phyloP scores from a whole-genome alignment of 768 basidiomycete genomes.

The Coprinopsis sp. region DNA sequence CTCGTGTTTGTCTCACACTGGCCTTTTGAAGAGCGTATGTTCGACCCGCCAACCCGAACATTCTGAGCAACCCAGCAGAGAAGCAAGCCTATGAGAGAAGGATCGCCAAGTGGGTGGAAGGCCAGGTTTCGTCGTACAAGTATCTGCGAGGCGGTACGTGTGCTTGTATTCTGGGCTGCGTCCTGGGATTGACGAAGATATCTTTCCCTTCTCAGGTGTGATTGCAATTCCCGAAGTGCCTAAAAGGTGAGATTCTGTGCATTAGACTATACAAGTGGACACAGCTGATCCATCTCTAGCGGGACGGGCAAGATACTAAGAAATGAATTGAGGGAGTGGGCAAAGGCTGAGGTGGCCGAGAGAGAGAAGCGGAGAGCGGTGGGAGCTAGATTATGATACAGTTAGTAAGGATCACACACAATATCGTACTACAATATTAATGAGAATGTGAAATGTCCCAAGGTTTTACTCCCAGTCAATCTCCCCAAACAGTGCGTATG shows the following conservation, averaged over 20 bases:
- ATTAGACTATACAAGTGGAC: constrained; percentile 1
- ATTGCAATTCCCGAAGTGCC: constrained; percentile 46
- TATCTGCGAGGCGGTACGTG: constrained; percentile 50
- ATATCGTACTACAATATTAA: no score
- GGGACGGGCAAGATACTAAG: constrained; percentile 15
- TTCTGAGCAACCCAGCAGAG: constrained; percentile 15
- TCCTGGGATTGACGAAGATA: neutral
- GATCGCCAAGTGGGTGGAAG: constrained; percentile 49
- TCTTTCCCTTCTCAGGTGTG: constrained; percentile 36
- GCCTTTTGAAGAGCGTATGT: constrained; percentile 40
- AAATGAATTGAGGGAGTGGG: constrained; percentile 15
- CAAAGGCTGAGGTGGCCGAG: constrained; percentile 2
- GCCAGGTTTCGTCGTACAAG: constrained; percentile 57
- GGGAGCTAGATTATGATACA: no score
- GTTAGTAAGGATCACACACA: no score
- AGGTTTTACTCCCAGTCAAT: no score
- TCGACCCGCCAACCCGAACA: constrained; percentile 26
- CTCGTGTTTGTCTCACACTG: neutral
- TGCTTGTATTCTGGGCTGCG: neutral
- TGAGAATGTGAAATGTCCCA: no score
- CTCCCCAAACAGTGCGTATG: no score
- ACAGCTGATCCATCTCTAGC: constrained; percentile 3
- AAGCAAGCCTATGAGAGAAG: constrained; percentile 32
- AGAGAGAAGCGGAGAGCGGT: neutral
- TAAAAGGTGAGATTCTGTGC: constrained; percentile 37